Evolutionary conservation across 164 flowering plant species (phyloP).

Genomic region (Saururus chinensis): DNA sequence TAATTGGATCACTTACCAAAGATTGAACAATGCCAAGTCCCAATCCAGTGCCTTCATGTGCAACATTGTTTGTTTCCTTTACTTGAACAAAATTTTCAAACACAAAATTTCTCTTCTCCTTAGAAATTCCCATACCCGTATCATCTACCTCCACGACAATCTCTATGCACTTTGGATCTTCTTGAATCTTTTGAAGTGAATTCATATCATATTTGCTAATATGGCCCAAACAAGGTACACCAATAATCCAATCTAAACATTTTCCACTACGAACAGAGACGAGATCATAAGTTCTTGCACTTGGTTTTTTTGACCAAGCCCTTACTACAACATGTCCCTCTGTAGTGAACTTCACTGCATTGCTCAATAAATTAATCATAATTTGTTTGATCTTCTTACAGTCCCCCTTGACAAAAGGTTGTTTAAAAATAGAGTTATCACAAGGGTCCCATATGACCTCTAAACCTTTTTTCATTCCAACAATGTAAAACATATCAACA

Average conservation of each 20-base stretch:
- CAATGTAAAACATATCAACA: constrained; percentile 49
- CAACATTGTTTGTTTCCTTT: constrained; percentile 37
- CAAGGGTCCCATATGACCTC: constrained; percentile 64
- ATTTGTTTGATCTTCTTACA: constrained; percentile 55
- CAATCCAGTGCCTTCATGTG: constrained; percentile 65
- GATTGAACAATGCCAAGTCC: constrained; percentile 93
- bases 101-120: constrained; percentile 51
- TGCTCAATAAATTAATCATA: constrained; percentile 61
- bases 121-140: constrained; percentile 81
- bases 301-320: constrained; percentile 53
- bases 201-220: constrained; percentile 11
- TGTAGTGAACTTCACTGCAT: constrained; percentile 79
- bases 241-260: not conserved
- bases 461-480: constrained; percentile 53
- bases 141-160: constrained; percentile 71
- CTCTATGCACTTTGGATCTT: constrained; percentile 33
- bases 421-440: constrained; percentile 45
- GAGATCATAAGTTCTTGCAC: constrained; percentile 16
- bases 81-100: constrained; percentile 90
- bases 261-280: constrained; percentile 7
- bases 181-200: constrained; percentile 8
- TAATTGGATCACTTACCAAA: too few species aligned
- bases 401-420: constrained; percentile 56
- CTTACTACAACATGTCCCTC: constrained; percentile 59
- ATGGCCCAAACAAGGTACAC: constrained; percentile 5